Evolutionary conservation across 179 eudicot species (phyloP).

Genomic region (Spergularia azorica): DNA sequence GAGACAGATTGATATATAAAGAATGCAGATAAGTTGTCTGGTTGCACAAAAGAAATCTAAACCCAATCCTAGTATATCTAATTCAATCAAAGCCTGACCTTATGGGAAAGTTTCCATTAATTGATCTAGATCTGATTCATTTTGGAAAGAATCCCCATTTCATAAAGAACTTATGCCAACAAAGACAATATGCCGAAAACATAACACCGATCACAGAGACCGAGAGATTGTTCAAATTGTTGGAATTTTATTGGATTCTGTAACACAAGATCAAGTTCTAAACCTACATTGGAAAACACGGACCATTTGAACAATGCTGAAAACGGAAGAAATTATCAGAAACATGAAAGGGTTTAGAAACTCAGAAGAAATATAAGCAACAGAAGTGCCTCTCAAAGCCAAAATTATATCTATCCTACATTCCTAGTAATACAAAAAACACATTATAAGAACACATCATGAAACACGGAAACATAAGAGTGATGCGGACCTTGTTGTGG

Average conservation of each 20-base stretch:
- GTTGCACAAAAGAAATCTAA: not conserved
- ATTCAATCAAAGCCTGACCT: not conserved
- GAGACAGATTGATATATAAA: not conserved
- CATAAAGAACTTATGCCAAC: too few species aligned
- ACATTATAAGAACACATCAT: conserved; percentile 10
- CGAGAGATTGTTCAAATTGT: not conserved
- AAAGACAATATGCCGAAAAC: too few species aligned
- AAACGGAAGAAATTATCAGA: not conserved
- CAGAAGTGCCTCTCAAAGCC: not conserved
- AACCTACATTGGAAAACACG: not conserved
- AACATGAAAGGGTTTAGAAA: conserved; percentile 1
- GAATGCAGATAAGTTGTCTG: not conserved
- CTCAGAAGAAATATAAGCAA: too few species aligned
- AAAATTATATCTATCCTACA: not conserved
- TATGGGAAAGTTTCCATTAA: not conserved
- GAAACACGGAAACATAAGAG: not conserved
- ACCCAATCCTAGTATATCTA: not conserved
- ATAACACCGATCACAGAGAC: too few species aligned
- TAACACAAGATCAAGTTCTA: conserved; percentile 3
- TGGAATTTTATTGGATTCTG: not conserved
- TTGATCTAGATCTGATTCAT: too few species aligned
- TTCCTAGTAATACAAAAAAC: not conserved
- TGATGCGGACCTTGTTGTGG: conserved; percentile 48
- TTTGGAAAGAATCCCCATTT: too few species aligned
- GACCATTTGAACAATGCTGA: not conserved